These are phyloP conservation scores for Croton setiger DNA, from an alignment of 441 rosid genomes.

Conservation along the genomic window DNA sequence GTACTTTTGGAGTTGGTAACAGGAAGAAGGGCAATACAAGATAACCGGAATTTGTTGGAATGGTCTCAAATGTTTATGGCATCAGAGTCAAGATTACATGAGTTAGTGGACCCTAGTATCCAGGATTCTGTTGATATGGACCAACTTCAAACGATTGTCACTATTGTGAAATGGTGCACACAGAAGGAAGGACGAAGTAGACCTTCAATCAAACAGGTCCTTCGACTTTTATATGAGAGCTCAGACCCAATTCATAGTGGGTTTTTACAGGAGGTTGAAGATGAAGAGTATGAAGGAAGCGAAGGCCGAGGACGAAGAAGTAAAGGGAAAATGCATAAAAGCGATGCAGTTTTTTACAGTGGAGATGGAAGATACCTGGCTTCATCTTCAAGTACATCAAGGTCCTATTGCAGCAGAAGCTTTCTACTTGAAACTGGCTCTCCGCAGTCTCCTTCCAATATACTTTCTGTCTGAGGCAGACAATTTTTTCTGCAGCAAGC, in stretches of 20 bases:
- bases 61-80: conserved; percentile 54
- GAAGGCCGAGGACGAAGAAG: conserved; percentile 63
- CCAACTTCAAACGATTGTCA: conserved; percentile 63
- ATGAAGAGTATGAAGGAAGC: conserved; percentile 56
- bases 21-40: conserved; percentile 68
- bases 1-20: conserved; percentile 78
- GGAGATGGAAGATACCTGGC: conserved; percentile 72
- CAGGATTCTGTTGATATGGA: conserved; percentile 57
- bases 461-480: conserved; percentile 45
- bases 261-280: conserved; percentile 61
- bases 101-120: conserved; percentile 64
- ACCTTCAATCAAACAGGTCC: conserved; percentile 89
- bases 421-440: conserved; percentile 80
- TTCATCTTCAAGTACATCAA: conserved; percentile 89
- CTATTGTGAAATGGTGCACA: conserved; percentile 83
- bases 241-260: conserved; percentile 78
- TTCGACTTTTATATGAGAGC: conserved; percentile 75
- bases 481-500: conserved; percentile 19
- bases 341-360: conserved; percentile 45
- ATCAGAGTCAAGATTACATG: conserved; percentile 52
- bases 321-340: conserved; percentile 54
- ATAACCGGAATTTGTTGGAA: conserved; percentile 74
- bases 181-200: conserved; percentile 73
- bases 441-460: conserved; percentile 75
- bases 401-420: conserved; percentile 90